These are phyloP conservation scores for Ganoderma lucidum DNA, from an alignment of 1,284 basidiomycete genomes.

Conservation along the genomic window DNA sequence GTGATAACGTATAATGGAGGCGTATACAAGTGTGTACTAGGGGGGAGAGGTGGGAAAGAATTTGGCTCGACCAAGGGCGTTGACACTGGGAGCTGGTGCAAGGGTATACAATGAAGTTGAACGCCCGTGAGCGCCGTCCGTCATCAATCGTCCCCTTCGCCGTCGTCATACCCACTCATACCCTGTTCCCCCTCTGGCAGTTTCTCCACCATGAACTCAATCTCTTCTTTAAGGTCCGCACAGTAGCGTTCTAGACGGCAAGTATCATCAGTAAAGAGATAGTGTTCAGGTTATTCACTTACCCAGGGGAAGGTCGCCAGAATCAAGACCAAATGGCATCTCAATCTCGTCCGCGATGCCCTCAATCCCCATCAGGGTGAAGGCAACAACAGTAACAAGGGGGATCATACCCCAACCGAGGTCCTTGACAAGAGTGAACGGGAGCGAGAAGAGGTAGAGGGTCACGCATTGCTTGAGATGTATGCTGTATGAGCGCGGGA, in stretches of 20 bases:
- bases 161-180: slow-evolving; percentile 71
- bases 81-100: not conserved
- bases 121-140: not conserved
- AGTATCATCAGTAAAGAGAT: slow-evolving; percentile 26
- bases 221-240: slow-evolving; percentile 84
- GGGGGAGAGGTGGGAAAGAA: no score
- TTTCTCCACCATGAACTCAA: slow-evolving; percentile 82
- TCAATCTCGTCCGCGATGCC: slow-evolving; percentile 94
- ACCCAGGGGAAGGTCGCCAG: slow-evolving; percentile 77
- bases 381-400: slow-evolving; percentile 84
- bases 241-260: slow-evolving; percentile 75
- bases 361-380: slow-evolving; percentile 93
- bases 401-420: slow-evolving; percentile 84
- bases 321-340: slow-evolving; percentile 82
- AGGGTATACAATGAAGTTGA: not conserved
- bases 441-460: slow-evolving; percentile 86
- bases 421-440: slow-evolving; percentile 82
- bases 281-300: slow-evolving; percentile 31
- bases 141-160: slow-evolving; percentile 77
- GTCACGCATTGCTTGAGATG: slow-evolving; percentile 95
- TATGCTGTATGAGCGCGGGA: slow-evolving; percentile 82
- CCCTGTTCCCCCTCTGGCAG: slow-evolving; percentile 82
- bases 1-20: not conserved
- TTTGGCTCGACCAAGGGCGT: no score
- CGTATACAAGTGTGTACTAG: not conserved